These are phyloP conservation scores for Dalbergia oliveri DNA, from an alignment of 306 rosid genomes.

Conservation along the genomic window DNA sequence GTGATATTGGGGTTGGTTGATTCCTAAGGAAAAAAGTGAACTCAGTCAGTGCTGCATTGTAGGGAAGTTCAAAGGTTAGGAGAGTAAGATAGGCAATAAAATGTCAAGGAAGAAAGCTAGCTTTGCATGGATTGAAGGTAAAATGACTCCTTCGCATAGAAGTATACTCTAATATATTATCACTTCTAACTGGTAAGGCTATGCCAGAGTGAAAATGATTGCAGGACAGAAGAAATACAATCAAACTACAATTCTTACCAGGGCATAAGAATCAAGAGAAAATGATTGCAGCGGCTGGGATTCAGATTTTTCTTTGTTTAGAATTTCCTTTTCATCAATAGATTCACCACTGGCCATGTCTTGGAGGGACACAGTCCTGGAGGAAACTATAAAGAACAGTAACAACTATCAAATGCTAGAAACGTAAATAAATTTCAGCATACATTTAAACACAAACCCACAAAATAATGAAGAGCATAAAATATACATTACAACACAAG, in stretches of 20 bases:
- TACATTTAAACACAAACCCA: conserved; percentile 22
- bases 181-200: too few species aligned
- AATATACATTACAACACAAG: not conserved
- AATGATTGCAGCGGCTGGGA: conserved; percentile 49
- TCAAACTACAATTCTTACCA: conserved; percentile 63
- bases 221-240: not conserved
- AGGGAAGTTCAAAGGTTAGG: conserved; percentile 28
- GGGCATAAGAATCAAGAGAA: conserved; percentile 56
- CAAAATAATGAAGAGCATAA: conserved; percentile 23
- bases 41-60: conserved; percentile 16
- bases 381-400: conserved; percentile 62
- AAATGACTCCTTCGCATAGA: not conserved
- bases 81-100: conserved; percentile 20
- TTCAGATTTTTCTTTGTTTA: conserved; percentile 56
- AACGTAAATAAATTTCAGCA: conserved; percentile 27
- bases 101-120: not conserved
- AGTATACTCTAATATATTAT: not conserved
- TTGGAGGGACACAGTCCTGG: conserved; percentile 53
- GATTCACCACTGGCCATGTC: conserved; percentile 59
- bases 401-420: conserved; percentile 43
- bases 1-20: conserved; percentile 52
- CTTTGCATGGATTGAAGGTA: conserved; percentile 1
- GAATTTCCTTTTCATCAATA: conserved; percentile 50
- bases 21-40: conserved; percentile 60
- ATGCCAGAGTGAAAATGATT: too few species aligned